Evolutionary conservation across 495 filamentous ascomycete species (phyloP).

Genomic region (Penicillium ochrochloron): DNA sequence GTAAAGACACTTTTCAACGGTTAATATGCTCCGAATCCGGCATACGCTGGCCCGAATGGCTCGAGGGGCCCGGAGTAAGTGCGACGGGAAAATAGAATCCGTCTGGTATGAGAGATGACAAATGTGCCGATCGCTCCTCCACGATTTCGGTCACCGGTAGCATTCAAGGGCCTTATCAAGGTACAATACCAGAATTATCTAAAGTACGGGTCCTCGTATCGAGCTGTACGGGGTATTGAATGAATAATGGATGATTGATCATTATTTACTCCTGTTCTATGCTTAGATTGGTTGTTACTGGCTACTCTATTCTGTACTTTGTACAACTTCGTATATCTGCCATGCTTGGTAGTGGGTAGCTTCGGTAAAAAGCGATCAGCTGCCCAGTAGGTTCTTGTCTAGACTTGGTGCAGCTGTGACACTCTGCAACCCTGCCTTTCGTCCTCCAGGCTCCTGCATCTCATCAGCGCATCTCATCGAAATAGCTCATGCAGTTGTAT

Average conservation of each 20-base stretch:
- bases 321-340: neutral
- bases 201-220: neutral
- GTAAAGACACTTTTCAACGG: constrained; percentile 13
- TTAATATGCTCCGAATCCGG: constrained; percentile 36
- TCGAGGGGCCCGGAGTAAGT: neutral
- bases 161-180: constrained; percentile 21
- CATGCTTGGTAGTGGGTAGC: neutral
- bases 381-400: neutral
- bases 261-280: neutral
- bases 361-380: constrained; percentile 2
- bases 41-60: constrained; percentile 25
- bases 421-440: constrained; percentile 10
- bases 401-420: constrained; percentile 14
- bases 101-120: constrained; percentile 47
- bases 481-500: neutral
- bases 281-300: neutral
- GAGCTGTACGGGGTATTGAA: neutral
- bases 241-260: neutral
- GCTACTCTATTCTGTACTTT: neutral
- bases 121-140: constrained; percentile 48
- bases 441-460: neutral
- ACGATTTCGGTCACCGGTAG: constrained; percentile 44
- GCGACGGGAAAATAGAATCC: constrained; percentile 50
- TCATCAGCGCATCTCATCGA: constrained; percentile 4
- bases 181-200: constrained; percentile 8